Percentiles rank a stretch among this genome's conserved stretches.
Evolutionary conservation across 2,329 filamentous ascomycete species (phyloP).

Genomic region (Aspergillus fumigatus): DNA sequence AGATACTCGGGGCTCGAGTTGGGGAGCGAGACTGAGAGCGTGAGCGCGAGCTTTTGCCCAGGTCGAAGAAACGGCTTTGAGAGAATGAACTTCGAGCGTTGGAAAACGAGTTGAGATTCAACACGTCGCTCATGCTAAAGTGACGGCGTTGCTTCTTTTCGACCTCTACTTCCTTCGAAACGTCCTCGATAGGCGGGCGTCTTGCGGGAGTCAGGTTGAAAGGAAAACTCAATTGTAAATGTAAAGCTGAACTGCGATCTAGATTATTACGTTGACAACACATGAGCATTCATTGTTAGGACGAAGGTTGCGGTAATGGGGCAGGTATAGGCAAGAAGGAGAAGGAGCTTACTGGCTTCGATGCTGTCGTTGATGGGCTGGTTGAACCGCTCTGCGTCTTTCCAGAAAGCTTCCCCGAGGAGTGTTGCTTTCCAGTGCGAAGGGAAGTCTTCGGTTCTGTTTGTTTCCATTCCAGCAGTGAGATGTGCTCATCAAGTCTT

Average conservation of each 20-base stretch:
- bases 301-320: background rate
- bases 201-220: slow-evolving; percentile 19
- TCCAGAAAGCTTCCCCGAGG: slow-evolving; percentile 26
- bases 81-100: background rate
- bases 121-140: slow-evolving; percentile 25
- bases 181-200: slow-evolving; percentile 1
- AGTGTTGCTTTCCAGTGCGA: slow-evolving; percentile 24
- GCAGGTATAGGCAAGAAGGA: background rate
- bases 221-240: slow-evolving; percentile 21
- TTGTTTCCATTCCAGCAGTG: slow-evolving; percentile 9
- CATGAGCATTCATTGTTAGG: background rate
- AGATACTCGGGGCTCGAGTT: slow-evolving; percentile 5
- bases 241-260: slow-evolving; percentile 16
- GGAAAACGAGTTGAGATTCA: slow-evolving; percentile 1
- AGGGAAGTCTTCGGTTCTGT: slow-evolving; percentile 13
- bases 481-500: background rate
- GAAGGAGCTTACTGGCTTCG: slow-evolving; percentile 11
- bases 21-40: slow-evolving; percentile 9
- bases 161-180: background rate
- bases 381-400: slow-evolving; percentile 19
- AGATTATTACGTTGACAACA: background rate
- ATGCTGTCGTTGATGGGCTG: slow-evolving; percentile 13
- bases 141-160: slow-evolving; percentile 15
- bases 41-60: slow-evolving; percentile 5
- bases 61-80: slow-evolving; percentile 4